Base-by-base conservation (phyloP, 2,329 filamentous ascomycete species). In the Lizonia empirigonia region DNA sequence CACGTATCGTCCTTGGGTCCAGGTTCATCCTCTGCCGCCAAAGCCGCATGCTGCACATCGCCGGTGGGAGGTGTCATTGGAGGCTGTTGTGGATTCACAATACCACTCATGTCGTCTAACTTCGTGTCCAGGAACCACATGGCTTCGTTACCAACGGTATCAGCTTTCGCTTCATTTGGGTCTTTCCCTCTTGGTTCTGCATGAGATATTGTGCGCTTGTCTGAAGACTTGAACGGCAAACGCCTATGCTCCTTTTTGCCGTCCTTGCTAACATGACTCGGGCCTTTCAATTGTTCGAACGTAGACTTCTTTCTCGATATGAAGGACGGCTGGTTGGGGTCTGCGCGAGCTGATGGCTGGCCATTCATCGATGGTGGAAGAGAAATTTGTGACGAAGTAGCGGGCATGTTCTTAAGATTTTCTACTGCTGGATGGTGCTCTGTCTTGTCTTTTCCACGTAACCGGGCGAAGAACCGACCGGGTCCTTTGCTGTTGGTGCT, bases 91-190 rank as follows among this genome's bases (percentile, higher is more conserved):
- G 68, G 64, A 42, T 86, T 86, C 53, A 97, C 77, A 58, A 97
- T 97, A 18, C 91, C 94, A 64, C 92, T 88, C 90, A 99, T 94
- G 63, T 96, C 85, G 49, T 85, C 85, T 38, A 97, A 82, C 69
- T 97, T 89, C 2, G 90, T 95, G 71, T 97, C 93, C 20, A 97
- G 83, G 64, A 84, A 83, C 74, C 88, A 96, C 36, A 91, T 74
- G 10, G 82, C 83, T 33, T 82, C 82, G 33, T 82, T 81, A 44
- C 82, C 80, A 48, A 72, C 70, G 18, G 69, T 70, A 42, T 73
- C 74, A 23, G 66, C 67, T 18, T 66, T 64, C 5, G 73, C 75
- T 40, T 74, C 70, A 35, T 76, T 76, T 26, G 74, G 74, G 41
- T 78, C 77, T 62, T 80, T 82, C 52, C 66, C 67, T 9, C 53